Evolutionary conservation across 352 stramenopile species (phyloP).

Genomic region (Globisporangium spiculum): DNA sequence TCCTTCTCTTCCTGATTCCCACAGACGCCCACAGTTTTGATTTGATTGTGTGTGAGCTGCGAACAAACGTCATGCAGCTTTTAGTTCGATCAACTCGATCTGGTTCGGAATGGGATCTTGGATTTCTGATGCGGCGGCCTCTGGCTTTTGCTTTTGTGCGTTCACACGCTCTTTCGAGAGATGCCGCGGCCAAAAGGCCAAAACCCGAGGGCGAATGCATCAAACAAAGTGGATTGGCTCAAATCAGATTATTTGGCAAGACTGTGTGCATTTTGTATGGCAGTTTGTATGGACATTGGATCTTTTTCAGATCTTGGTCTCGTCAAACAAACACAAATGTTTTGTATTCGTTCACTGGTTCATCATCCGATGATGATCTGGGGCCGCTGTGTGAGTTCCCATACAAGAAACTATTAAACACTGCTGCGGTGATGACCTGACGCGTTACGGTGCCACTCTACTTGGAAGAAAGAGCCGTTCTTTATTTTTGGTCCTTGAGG

Average conservation of each 20-base stretch:
- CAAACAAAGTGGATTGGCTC: neutral
- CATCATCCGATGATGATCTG: neutral
- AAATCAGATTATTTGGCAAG: neutral
- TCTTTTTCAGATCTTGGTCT: neutral
- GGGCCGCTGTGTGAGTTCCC: neutral
- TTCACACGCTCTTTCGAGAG: neutral
- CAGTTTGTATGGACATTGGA: neutral
- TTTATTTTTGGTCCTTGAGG: neutral
- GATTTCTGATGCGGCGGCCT: neutral
- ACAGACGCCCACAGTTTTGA: neutral
- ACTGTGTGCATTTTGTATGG: neutral
- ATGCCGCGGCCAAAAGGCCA: neutral
- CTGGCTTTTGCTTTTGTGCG: neutral
- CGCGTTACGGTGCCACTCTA: neutral
- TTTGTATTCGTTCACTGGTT: neutral
- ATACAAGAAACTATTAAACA: neutral
- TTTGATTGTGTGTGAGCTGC: neutral
- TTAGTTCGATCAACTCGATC: neutral
- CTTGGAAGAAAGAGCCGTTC: conserved; percentile 1
- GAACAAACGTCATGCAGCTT: neutral
- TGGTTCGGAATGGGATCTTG: neutral
- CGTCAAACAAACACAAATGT: neutral
- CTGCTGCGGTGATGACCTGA: neutral
- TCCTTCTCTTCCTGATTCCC: neutral
- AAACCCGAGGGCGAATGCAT: neutral